Conservation (phyloP, 352 stramenopile genomes). For the Globisporangium perplexum region DNA sequence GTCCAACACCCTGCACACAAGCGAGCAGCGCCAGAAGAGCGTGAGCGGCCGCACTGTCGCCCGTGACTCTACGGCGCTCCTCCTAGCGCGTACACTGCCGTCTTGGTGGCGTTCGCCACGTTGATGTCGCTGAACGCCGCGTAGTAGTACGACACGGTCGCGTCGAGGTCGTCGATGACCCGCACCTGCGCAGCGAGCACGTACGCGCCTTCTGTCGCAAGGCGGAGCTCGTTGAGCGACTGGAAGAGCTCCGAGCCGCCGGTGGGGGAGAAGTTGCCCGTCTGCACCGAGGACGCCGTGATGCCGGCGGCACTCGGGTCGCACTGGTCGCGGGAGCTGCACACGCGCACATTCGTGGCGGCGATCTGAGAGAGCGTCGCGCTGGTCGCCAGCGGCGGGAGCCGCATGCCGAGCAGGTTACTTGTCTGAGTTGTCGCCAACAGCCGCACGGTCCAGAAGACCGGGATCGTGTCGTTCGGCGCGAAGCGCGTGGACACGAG, state of each 20-base stretch:
- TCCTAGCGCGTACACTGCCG: conserved; percentile 8
- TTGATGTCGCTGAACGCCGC: conserved; percentile 37
- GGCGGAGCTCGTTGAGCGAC: conserved; percentile 27
- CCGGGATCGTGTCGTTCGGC: conserved; percentile 31
- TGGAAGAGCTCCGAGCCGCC: conserved; percentile 33
- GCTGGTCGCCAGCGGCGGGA: conserved; percentile 19
- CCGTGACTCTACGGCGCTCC: no score
- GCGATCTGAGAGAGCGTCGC: conserved; percentile 38
- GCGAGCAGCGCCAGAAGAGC: not conserved
- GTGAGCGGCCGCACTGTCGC: not conserved
- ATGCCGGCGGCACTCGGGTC: conserved; percentile 20
- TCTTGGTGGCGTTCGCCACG: conserved; percentile 12
- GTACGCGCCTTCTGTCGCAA: conserved; percentile 29
- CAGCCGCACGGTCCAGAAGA: conserved; percentile 39
- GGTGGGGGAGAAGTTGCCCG: conserved; percentile 33
- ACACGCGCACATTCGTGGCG: conserved; percentile 39
- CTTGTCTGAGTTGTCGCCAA: conserved; percentile 11
- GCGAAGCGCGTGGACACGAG: conserved; percentile 26
- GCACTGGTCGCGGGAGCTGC: conserved; percentile 23
- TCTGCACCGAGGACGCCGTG: conserved; percentile 21
- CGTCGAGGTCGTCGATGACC: conserved; percentile 28
- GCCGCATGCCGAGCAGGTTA: conserved; percentile 41
- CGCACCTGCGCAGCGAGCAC: conserved; percentile 39
- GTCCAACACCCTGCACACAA: conserved; percentile 23
- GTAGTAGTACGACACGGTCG: conserved; percentile 42